Base-by-base conservation (phyloP, 805 yeast genomes). In the Lachancea fermentati region DNA sequence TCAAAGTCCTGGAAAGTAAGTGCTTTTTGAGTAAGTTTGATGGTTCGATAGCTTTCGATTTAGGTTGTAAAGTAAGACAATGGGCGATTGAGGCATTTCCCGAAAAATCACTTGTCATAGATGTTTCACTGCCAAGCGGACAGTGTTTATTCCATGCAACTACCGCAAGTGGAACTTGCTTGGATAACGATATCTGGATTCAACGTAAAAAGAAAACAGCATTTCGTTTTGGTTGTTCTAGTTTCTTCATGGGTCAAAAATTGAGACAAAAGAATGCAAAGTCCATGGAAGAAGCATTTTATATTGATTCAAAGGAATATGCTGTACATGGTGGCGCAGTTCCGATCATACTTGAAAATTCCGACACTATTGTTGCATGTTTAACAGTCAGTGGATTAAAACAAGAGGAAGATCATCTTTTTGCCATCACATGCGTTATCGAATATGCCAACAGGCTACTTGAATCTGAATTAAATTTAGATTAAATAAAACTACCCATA, bases 321-420 rank as follows among this genome's bases (percentile, higher is more conserved):
- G 77, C 78, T 7, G 57, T 66, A 22, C 78, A 74, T 47, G 83
- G 83, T 17, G 83, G 83, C 39, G 69, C 73, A 25, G 68, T 76
- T 36, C 80, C 81, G 8, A 58, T 76, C 24, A 65, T 65, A 43
- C 48, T 72, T 14, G 40, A 40, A 2, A 48, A 50, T 16, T 53
- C 55, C 16, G 60, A 61, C 19, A 54, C 60, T 32, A 61, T 71
- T 11, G 54, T 72, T 15, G 82, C 73, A 6, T 68, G 75, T 1
- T 58, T 77, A 32, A 73, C 80, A 3, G 63, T 76, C 32, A 73
- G 79, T 55, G 83, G 83, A 0, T 65, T 77, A 54, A 68, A 71
- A 14, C 79, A 76, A 47, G 68, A 68, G 24, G 69, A 76, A 45
- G 83, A 77, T 50, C 81, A 77, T 50, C 56, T 64, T 43, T 57